A percentile compares a stretch with the other conserved stretches of the same genome.
Conservation (phyloP, 164 flowering plant species). For the Kingdonia uniflora region DNA sequence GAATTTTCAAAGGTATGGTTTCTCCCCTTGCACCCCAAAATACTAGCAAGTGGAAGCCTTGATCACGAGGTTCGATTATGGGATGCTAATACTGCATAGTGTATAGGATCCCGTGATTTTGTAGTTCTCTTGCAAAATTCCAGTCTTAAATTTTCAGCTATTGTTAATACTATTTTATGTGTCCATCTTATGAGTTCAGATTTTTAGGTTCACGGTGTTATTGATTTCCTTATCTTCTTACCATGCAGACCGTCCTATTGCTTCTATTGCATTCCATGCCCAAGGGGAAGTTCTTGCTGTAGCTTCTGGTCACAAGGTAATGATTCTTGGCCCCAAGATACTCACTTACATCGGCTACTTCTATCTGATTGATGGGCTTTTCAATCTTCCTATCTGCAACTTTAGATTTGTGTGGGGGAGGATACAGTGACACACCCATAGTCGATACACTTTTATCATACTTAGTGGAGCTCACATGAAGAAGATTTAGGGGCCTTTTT, state of each 20-base stretch:
- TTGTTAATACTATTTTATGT: background rate
- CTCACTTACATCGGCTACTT: background rate
- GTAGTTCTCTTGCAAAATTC: constrained; percentile 29
- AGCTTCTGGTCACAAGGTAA: constrained; percentile 98
- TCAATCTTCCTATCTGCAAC: no score
- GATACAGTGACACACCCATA: no score
- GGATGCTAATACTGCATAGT: constrained; percentile 81
- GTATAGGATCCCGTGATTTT: constrained; percentile 76
- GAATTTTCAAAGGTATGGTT: constrained; percentile 67
- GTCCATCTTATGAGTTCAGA: background rate
- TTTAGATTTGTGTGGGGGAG: no score
- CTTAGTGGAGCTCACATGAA: no score
- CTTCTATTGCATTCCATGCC: constrained; percentile 97
- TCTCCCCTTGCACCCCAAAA: constrained; percentile 66
- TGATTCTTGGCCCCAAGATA: background rate
- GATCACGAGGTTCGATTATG: constrained; percentile 97
- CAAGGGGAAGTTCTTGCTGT: constrained; percentile 88
- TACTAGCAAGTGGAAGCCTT: constrained; percentile 96
- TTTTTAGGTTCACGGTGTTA: background rate
- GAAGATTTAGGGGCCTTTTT: no score
- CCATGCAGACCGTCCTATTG: constrained; percentile 82
- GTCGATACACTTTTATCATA: no score
- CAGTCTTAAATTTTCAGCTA: no score
- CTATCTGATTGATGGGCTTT: background rate
- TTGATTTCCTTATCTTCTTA: background rate